Percentiles rank a stretch among this genome's conserved stretches.
These are phyloP conservation scores for Teratosphaeria gauchensis DNA, from an alignment of 2,329 filamentous ascomycete genomes.

Conservation along the genomic window DNA sequence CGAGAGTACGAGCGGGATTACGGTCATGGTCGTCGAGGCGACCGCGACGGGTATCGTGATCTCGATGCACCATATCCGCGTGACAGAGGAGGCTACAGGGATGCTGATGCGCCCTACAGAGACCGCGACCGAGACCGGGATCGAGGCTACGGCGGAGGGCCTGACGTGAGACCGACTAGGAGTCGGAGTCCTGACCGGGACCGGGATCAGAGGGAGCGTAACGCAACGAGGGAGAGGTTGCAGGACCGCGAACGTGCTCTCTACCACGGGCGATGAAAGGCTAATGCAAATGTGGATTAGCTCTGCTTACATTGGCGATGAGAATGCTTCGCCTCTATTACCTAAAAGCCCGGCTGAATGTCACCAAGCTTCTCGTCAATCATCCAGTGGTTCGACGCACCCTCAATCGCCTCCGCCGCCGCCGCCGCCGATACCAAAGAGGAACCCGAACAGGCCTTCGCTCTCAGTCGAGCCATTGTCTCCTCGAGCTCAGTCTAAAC, in stretches of 20 bases:
- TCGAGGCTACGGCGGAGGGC: slow-evolving; percentile 14
- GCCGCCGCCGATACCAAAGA: not conserved
- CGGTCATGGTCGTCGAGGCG: slow-evolving; percentile 13
- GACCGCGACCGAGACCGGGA: slow-evolving; percentile 7
- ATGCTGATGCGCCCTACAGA: slow-evolving; percentile 8
- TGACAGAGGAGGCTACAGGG: slow-evolving; percentile 1
- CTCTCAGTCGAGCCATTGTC: not conserved
- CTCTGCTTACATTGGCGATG: not conserved
- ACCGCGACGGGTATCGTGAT: slow-evolving; percentile 16
- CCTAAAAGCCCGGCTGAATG: not conserved
- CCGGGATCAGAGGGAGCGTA: slow-evolving; percentile 16
- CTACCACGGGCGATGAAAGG: not conserved
- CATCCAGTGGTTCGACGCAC: no score
- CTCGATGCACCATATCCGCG: slow-evolving; percentile 6
- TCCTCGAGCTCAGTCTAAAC: not conserved
- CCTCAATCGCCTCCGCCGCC: no score
- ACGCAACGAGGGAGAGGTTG: slow-evolving; percentile 21
- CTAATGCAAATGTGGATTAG: not conserved
- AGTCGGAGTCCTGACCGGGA: slow-evolving; percentile 20
- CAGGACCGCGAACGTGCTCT: slow-evolving; percentile 18
- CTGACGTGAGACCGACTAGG: slow-evolving; percentile 20
- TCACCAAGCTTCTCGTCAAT: not conserved
- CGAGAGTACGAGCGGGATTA: slow-evolving; percentile 5
- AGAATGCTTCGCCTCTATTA: not conserved
- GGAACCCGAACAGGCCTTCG: not conserved